A percentile compares a stretch with the other conserved stretches of the same genome.
Evolutionary conservation across 495 filamentous ascomycete genomes (phyloP).

Genomic region (Lophiotrema nucula): DNA sequence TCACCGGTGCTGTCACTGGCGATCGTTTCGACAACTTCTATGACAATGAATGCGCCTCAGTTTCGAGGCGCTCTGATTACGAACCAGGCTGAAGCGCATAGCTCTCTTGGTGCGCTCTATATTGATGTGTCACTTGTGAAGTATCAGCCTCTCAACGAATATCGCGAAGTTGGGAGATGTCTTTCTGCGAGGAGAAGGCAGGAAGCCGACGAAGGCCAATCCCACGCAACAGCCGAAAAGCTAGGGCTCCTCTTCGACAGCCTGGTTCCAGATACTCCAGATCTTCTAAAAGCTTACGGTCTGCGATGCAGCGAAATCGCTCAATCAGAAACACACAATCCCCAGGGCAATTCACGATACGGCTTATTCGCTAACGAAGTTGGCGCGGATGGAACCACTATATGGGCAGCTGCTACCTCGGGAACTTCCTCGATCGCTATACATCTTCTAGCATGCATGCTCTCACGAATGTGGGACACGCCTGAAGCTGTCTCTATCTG

Average conservation of each 20-base stretch:
- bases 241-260: constrained; percentile 11
- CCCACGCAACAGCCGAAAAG: constrained; percentile 4
- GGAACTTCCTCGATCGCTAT: constrained; percentile 1
- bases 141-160: background rate
- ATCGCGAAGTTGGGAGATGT: background rate
- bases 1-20: no score
- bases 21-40: no score
- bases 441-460: constrained; percentile 21
- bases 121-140: background rate
- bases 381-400: constrained; percentile 38
- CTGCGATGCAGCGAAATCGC: constrained; percentile 2
- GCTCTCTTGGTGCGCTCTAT: no score
- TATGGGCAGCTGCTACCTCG: constrained; percentile 40
- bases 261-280: constrained; percentile 2
- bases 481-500: constrained; percentile 18
- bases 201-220: constrained; percentile 8
- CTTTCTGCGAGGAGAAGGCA: constrained; percentile 2
- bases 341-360: background rate
- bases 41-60: no score
- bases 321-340: background rate
- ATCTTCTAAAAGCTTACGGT: constrained; percentile 5
- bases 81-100: no score
- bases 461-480: constrained; percentile 12
- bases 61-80: no score
- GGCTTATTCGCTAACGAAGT: constrained; percentile 33